These are phyloP conservation scores for Nicotiana sylvestris DNA, from an alignment of 257 asterid genomes.

Conservation along the genomic window DNA sequence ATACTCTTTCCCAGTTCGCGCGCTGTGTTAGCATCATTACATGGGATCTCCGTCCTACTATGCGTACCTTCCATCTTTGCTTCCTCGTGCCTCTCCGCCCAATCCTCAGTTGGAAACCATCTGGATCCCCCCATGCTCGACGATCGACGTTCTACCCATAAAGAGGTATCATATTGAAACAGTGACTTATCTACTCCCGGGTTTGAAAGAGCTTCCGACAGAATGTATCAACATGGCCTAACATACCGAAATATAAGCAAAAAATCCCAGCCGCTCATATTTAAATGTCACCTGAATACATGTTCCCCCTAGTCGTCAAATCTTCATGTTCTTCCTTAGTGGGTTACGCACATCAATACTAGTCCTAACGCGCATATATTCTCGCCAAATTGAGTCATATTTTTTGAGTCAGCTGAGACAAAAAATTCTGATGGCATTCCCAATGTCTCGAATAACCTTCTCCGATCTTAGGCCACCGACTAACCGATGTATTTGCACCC, in stretches of 20 bases:
- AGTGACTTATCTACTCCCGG: background rate
- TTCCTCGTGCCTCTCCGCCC: background rate
- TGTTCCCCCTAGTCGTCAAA: background rate
- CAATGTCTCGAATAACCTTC: background rate
- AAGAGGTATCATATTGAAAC: background rate
- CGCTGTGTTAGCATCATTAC: background rate
- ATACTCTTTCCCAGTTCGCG: background rate
- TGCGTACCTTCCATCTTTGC: background rate
- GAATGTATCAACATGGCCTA: background rate
- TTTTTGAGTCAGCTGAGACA: background rate
- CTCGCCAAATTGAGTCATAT: background rate
- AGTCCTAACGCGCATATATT: background rate
- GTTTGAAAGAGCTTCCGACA: no score
- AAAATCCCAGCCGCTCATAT: background rate
- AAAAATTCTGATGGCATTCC: background rate
- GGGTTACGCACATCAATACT: background rate
- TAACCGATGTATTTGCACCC: background rate
- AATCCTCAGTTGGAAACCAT: background rate
- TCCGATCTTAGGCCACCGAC: background rate
- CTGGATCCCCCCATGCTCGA: background rate
- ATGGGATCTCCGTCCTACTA: background rate
- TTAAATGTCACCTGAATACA: background rate
- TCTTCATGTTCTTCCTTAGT: background rate
- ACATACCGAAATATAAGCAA: background rate
- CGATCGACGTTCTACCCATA: background rate